Evolutionary conservation across 192 early-diverging fungal genomes (phyloP).

Genomic region (Backusella westeae): DNA sequence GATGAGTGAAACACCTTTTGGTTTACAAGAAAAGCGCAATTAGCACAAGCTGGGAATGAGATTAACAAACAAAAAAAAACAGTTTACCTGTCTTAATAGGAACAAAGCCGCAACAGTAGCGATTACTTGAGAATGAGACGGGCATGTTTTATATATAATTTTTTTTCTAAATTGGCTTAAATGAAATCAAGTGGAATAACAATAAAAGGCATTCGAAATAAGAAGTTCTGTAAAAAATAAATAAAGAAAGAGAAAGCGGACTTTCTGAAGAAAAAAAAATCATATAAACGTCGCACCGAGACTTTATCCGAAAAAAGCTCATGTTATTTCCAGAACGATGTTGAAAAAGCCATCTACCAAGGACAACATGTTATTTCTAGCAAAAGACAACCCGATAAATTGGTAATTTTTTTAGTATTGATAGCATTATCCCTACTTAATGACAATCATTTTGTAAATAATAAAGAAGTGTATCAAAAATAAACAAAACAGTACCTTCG

Average conservation of each 20-base stretch:
- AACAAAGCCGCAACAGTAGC: constrained; percentile 10
- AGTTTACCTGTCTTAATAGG: constrained; percentile 21
- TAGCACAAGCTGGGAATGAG: not conserved
- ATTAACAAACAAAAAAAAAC: not conserved
- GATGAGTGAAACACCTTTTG: constrained; percentile 12
- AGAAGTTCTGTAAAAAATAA: not conserved
- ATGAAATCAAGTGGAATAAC: not conserved
- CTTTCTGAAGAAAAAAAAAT: not conserved
- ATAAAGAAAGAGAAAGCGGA: not conserved
- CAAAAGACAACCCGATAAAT: not conserved
- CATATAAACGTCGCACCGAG: not conserved
- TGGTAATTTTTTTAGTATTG: not conserved
- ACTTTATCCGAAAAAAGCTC: not conserved
- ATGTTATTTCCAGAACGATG: not conserved
- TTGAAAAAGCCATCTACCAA: not conserved
- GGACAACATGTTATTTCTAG: not conserved
- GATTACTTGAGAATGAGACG: constrained; percentile 1
- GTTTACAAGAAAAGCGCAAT: not conserved
- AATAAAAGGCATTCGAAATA: not conserved
- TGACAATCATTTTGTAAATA: not conserved
- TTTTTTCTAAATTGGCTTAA: not conserved
- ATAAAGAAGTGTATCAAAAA: not conserved
- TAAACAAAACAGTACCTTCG: not conserved
- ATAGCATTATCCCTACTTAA: not conserved
- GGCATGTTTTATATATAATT: not conserved